A percentile compares a stretch with the other conserved stretches of the same genome.
These are phyloP conservation scores for Tolypocladium capitatum DNA, from an alignment of 2,329 filamentous ascomycete species.

Conservation along the genomic window DNA sequence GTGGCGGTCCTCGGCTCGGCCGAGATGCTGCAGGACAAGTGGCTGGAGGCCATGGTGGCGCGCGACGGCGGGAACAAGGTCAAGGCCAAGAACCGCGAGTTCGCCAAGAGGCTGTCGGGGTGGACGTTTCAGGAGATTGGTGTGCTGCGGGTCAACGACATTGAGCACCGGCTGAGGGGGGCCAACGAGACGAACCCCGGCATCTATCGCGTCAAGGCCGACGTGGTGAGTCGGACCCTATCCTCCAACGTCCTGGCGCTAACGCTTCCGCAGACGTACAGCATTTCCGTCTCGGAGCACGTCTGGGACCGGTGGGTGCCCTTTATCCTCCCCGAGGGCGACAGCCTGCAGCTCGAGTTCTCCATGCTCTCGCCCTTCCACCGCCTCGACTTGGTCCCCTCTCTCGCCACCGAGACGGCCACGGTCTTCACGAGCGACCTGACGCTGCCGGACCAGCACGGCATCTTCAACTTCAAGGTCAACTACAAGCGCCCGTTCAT, in stretches of 20 bases:
- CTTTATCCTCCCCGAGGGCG: slow-evolving; percentile 55
- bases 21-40: slow-evolving; percentile 77
- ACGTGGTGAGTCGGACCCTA: slow-evolving; percentile 57
- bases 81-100: slow-evolving; percentile 67
- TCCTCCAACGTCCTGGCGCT: not conserved
- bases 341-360: slow-evolving; percentile 87
- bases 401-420: slow-evolving; percentile 46
- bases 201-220: slow-evolving; percentile 93
- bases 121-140: slow-evolving; percentile 95
- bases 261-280: slow-evolving; percentile 50
- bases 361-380: slow-evolving; percentile 98
- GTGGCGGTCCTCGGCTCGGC: slow-evolving; percentile 74
- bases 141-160: slow-evolving; percentile 68
- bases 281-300: slow-evolving; percentile 83
- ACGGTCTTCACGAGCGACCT: slow-evolving; percentile 66
- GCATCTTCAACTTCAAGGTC: slow-evolving; percentile 95
- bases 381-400: slow-evolving; percentile 58
- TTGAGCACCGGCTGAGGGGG: slow-evolving; percentile 60
- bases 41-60: slow-evolving; percentile 73
- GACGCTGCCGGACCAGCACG: slow-evolving; percentile 86
- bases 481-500: slow-evolving; percentile 96
- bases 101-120: slow-evolving; percentile 72
- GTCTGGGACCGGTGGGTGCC: slow-evolving; percentile 59
- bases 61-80: slow-evolving; percentile 38
- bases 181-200: slow-evolving; percentile 58